Base-by-base conservation (phyloP, 2,329 filamentous ascomycete genomes). In the Ceratocystis ficicola region DNA sequence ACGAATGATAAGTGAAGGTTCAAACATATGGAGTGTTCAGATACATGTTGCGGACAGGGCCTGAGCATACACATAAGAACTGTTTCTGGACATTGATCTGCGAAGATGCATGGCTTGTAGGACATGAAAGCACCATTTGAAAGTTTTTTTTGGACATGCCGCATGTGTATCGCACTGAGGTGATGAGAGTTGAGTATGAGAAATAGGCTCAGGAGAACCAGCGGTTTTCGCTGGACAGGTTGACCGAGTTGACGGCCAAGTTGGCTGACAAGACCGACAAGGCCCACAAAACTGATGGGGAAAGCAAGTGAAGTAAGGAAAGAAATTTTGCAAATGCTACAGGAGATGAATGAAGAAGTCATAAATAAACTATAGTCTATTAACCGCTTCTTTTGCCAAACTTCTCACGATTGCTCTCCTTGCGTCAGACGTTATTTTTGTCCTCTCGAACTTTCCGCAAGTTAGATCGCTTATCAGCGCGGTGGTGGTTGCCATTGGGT, bases 81-180 rank as follows among this genome's bases (percentile, higher is more conserved):
- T 68, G 46, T 68, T 68, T 44, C 57, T 68, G 10, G 67, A 68
- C 59, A 68, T 68, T 22, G 67, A 68, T 25, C 57, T 66, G 55
- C 20, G 62, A 68, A 1, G 28, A 57, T 3, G 28, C 46, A 4
- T 68, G 65, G 67, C 20, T 59, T 1, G 60, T 7, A 57, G 62
- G 65, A 5, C 65, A 65, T 2, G 46, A 57, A 22, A 32, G 5
- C 32, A 65, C 64, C 4, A 25, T 68, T 3, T 62, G 22, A 32
- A 50, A 46, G 15, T n/a, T n/a, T n/a, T 65, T 65, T 46, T 36
- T 67, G 57, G 44, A 59, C 4, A 52, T 65, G 22, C 62, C 67
- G 15, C 48, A 61, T 55, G 41, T 68, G 5, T 68, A 48, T 44
- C 44, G 28, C 30, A 67, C 65, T 3, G 62, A 67, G 44, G 25